phyloP scores from a whole-genome alignment of 2,329 filamentous ascomycete species.

The Microcera coccophila region DNA sequence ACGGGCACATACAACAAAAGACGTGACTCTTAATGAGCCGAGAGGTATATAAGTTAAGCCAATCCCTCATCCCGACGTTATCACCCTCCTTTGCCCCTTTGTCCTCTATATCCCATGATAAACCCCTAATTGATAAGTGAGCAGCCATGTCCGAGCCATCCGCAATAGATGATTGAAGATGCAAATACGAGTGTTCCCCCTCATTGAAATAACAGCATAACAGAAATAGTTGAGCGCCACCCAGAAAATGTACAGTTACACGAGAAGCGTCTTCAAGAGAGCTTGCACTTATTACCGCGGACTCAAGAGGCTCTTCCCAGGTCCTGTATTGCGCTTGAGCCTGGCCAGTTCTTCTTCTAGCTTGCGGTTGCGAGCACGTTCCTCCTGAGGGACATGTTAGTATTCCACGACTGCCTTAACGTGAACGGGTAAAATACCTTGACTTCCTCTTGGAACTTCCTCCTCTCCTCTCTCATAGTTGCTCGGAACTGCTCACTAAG shows the following conservation, averaged over 20 bases:
- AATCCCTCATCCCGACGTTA: not conserved
- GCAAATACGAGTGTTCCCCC: too few relatives aligned
- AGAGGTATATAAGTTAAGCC: too few relatives aligned
- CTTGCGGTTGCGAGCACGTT: conserved; percentile 45
- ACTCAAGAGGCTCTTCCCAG: conserved; percentile 42
- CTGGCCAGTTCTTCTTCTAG: conserved; percentile 49
- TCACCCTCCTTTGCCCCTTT: not conserved
- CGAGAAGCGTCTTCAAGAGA: not conserved
- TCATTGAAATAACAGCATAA: not conserved
- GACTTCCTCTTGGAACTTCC: conserved; percentile 54
- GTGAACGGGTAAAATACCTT: conserved; percentile 37
- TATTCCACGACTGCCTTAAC: not conserved
- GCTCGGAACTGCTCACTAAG: conserved; percentile 55
- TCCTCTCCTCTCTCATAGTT: conserved; percentile 55
- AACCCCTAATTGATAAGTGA: too few relatives aligned
- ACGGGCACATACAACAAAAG: too few relatives aligned
- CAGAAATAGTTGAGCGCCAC: not conserved
- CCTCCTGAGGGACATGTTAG: conserved; percentile 43
- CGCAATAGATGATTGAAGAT: too few relatives aligned
- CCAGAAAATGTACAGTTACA: not conserved
- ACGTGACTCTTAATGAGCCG: too few relatives aligned
- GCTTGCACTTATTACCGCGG: conserved; percentile 26
- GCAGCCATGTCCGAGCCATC: too few relatives aligned
- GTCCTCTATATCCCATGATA: not conserved
- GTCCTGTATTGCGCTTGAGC: conserved; percentile 40